Conservation (phyloP, 805 yeast species). For the Monosporozyma servazzii region DNA sequence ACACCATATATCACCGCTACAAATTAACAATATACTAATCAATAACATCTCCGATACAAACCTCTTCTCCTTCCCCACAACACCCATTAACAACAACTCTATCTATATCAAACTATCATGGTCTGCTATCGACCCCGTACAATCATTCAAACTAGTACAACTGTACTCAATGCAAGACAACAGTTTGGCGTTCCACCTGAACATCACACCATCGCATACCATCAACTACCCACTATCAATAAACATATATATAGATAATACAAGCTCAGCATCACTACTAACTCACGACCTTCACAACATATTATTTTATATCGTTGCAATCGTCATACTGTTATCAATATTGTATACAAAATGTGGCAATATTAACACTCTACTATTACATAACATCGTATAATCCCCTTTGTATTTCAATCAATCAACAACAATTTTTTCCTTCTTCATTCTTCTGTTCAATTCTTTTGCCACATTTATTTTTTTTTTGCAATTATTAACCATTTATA, state of each 20-base stretch:
- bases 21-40: neutral
- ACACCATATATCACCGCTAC: neutral
- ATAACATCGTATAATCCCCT: neutral
- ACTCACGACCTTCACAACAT: neutral
- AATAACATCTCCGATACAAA: neutral
- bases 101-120: conserved; percentile 21
- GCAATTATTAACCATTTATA: too few species aligned
- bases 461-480: too few species aligned
- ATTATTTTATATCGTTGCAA: neutral
- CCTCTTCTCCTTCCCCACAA: neutral
- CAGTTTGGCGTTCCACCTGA: neutral
- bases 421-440: too few species aligned
- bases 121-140: conserved; percentile 25
- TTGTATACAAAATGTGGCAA: neutral
- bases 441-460: too few species aligned
- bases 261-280: neutral
- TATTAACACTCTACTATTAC: neutral
- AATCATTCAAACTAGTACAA: neutral
- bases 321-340: neutral
- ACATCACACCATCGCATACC: neutral
- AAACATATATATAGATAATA: neutral
- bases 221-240: neutral
- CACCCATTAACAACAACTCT: neutral
- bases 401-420: neutral
- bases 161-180: neutral